Conservation (phyloP, 768 basidiomycete species). For the Serendipita sp. region DNA sequence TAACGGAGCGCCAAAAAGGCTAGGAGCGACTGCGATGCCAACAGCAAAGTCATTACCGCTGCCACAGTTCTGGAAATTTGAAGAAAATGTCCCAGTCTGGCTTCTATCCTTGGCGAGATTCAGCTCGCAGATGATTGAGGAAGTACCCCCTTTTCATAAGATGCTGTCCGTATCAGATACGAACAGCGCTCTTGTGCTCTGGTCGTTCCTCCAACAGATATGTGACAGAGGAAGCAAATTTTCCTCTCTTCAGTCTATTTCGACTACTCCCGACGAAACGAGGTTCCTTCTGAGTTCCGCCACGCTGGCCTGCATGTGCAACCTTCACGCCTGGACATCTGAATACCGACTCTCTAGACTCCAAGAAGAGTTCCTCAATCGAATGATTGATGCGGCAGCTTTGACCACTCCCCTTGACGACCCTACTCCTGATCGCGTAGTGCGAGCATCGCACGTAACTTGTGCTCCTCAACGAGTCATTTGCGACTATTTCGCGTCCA, state of each 20-base stretch:
- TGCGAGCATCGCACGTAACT: conserved; percentile 35
- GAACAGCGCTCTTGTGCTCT: conserved; percentile 33
- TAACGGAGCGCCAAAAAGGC: neutral
- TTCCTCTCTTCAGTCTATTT: neutral
- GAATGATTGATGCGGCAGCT: conserved; percentile 27
- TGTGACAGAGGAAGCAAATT: neutral
- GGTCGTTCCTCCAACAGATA: conserved; percentile 24
- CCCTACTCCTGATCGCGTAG: conserved; percentile 24
- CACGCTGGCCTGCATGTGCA: conserved; percentile 1
- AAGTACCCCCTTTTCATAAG: conserved; percentile 34
- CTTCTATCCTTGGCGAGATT: conserved; percentile 41
- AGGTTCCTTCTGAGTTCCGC: neutral
- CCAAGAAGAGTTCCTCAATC: conserved; percentile 49
- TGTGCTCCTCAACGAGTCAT: conserved; percentile 41
- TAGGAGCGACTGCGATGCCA: neutral
- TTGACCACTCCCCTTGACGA: conserved; percentile 37
- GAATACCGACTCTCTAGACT: conserved; percentile 49
- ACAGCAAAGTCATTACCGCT: conserved; percentile 17
- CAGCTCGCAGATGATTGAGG: conserved; percentile 19
- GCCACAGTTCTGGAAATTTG: conserved; percentile 52
- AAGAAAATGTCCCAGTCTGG: conserved; percentile 37
- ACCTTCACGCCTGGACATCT: conserved; percentile 31
- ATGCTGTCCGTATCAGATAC: conserved; percentile 27
- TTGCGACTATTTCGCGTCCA: conserved; percentile 28
- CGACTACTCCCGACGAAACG: neutral